A percentile compares a stretch with the other conserved stretches of the same genome.
phyloP scores from a whole-genome alignment of 2,329 filamentous ascomycete species.

The Cercospora sp. region DNA sequence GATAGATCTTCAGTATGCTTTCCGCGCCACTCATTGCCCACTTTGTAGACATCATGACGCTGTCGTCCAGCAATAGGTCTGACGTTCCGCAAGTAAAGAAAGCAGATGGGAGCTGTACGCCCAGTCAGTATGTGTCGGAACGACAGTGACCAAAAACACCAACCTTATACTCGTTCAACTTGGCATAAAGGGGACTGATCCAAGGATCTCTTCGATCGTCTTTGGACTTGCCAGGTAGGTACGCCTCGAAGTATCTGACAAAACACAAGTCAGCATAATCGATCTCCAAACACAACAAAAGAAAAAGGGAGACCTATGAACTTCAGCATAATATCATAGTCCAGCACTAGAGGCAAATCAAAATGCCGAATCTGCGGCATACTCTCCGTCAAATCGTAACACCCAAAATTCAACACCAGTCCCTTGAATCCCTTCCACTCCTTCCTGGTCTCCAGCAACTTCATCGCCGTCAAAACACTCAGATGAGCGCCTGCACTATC shows the following conservation, averaged over 20 bases:
- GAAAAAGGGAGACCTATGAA: slow-evolving; percentile 27
- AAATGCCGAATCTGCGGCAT: slow-evolving; percentile 47
- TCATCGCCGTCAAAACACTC: slow-evolving; percentile 49
- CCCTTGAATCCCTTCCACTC: slow-evolving; percentile 49
- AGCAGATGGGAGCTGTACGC: slow-evolving; percentile 50
- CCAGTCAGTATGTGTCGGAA: not conserved
- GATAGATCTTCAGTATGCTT: slow-evolving; percentile 51
- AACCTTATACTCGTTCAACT: slow-evolving; percentile 40
- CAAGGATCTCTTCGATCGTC: slow-evolving; percentile 48
- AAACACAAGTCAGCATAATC: slow-evolving; percentile 2
- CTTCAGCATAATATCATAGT: slow-evolving; percentile 48
- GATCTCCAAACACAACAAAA: not conserved
- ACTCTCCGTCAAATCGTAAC: slow-evolving; percentile 51
- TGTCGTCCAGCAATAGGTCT: slow-evolving; percentile 57
- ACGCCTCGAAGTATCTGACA: slow-evolving; percentile 47
- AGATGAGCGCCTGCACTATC: slow-evolving; percentile 58
- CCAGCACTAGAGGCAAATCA: slow-evolving; percentile 48
- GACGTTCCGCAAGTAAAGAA: slow-evolving; percentile 58
- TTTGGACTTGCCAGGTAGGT: slow-evolving; percentile 46
- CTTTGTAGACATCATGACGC: slow-evolving; percentile 55
- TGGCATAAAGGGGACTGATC: slow-evolving; percentile 54
- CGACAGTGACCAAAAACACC: not conserved
- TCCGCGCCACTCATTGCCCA: slow-evolving; percentile 56
- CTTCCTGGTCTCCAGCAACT: slow-evolving; percentile 46
- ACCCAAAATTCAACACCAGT: slow-evolving; percentile 56